These are phyloP conservation scores for Leccinum subgranulosum DNA, from an alignment of 768 basidiomycete genomes.

Conservation along the genomic window DNA sequence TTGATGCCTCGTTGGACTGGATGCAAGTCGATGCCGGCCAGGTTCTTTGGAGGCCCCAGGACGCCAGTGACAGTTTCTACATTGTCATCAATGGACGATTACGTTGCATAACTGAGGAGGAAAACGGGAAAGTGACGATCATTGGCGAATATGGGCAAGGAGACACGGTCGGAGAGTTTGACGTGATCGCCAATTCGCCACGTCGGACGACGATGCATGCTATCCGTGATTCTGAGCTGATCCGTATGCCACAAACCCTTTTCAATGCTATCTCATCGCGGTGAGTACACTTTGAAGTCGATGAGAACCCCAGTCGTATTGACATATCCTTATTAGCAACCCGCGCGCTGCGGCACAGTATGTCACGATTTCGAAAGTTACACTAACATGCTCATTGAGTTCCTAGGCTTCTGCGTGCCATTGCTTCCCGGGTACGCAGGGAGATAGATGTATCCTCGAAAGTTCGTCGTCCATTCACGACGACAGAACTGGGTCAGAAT, in stretches of 20 bases:
- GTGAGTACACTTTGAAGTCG: slow-evolving; percentile 34
- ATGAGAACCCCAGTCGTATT: neutral
- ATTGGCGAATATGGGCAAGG: slow-evolving; percentile 95
- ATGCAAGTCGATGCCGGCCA: slow-evolving; percentile 96
- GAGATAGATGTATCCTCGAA: slow-evolving; percentile 68
- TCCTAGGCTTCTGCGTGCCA: slow-evolving; percentile 72
- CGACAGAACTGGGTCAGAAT: slow-evolving; percentile 65
- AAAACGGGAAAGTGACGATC: slow-evolving; percentile 74
- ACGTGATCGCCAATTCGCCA: slow-evolving; percentile 90
- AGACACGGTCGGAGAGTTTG: slow-evolving; percentile 94
- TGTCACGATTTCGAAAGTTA: slow-evolving; percentile 15
- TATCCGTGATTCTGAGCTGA: slow-evolving; percentile 96
- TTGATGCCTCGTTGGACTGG: slow-evolving; percentile 97
- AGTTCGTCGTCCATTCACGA: slow-evolving; percentile 47
- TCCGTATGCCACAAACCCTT: slow-evolving; percentile 93
- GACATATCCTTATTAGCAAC: slow-evolving; percentile 45
- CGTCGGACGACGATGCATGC: slow-evolving; percentile 93
- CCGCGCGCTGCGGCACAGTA: slow-evolving; percentile 85
- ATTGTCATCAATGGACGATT: slow-evolving; percentile 97
- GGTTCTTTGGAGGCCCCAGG: slow-evolving; percentile 89
- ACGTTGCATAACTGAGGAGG: slow-evolving; percentile 81
- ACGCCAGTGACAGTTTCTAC: slow-evolving; percentile 92
- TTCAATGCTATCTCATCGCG: slow-evolving; percentile 96
- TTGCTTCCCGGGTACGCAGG: slow-evolving; percentile 86
- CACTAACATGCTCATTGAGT: neutral